Evolutionary conservation across 768 basidiomycete genomes (phyloP).

Genomic region (Trametes cingulata): DNA sequence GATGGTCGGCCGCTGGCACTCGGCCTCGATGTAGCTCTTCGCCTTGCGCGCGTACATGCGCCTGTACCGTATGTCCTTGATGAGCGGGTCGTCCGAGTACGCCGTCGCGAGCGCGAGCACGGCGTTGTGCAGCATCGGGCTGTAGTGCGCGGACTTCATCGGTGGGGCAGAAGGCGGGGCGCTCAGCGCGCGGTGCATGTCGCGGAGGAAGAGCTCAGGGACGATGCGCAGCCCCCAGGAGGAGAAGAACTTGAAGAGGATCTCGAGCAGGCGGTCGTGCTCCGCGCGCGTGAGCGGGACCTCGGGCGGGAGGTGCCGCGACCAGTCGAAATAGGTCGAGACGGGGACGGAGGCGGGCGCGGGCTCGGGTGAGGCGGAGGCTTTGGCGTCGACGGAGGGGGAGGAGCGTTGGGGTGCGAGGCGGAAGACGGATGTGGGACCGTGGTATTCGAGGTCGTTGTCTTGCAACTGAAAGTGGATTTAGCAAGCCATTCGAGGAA

Average conservation of each 20-base stretch:
- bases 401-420: constrained; percentile 29
- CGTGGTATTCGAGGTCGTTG: constrained; percentile 32
- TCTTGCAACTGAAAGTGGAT: constrained; percentile 24
- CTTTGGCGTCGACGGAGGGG: constrained; percentile 12
- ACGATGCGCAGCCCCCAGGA: constrained; percentile 43
- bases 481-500: neutral
- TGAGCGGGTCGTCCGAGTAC: constrained; percentile 39
- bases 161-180: constrained; percentile 26
- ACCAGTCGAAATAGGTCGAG: constrained; percentile 32
- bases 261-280: constrained; percentile 37
- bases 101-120: constrained; percentile 48
- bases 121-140: constrained; percentile 72
- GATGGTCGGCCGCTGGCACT: constrained; percentile 43
- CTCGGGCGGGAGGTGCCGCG: constrained; percentile 32
- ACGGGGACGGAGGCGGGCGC: constrained; percentile 1
- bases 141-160: constrained; percentile 59
- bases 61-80: constrained; percentile 33
- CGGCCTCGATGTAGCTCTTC: constrained; percentile 40
- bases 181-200: constrained; percentile 42
- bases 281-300: constrained; percentile 32
- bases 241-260: constrained; percentile 43
- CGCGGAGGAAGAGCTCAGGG: constrained; percentile 42
- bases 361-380: constrained; percentile 17
- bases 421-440: constrained; percentile 34
- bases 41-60: constrained; percentile 39